Evolutionary conservation across 192 early-diverging fungal genomes (phyloP), one percentile per base, ranked within the genome.

Genomic region (Rhizophagus prolifer): DNA sequence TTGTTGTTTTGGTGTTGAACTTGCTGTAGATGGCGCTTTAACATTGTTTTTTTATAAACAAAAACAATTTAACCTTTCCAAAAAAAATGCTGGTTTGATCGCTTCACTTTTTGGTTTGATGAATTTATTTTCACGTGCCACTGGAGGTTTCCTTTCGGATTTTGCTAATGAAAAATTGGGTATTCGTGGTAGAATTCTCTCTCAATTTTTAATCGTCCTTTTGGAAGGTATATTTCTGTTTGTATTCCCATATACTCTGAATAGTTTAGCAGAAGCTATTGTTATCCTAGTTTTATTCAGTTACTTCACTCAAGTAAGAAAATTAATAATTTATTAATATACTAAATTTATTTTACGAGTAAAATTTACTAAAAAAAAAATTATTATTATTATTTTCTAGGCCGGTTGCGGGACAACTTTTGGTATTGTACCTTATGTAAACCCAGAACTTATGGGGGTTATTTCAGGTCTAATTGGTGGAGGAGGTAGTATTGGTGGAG

Each of bases 61-160:
- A 12, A 44, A 44, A 12, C 10, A 12, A 25, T 91, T 88, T 62
- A 54, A 72, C 0, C 77, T 89, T 38, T 66, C 69, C 26, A 80
- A 85, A 50, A 79, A 75, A 1, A 81, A 74, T 28, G 86, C 86
- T 83, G 9, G 90, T 86, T 77, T 64, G 84, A 71, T 90, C 64
- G 90, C 82, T 25, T 83, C 88, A 30, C 74, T 89, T 58, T 92
- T 92, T 83, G 91, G 91, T 31, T 71, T 92, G 21, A 81, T 92
- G 80, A 92, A 92, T 74, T 14, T 92, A 16, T 91, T 92, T 68
- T 88, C 91, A 25, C 88, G 91, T 41, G 83, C 86, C 3, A 74
- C 84, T 4, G 91, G 91, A 34, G 91, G 91, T 23, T 67, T 90
- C 28, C 19, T 90, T 28, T 85, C 88, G 9, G 91, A 92, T 66